Base-by-base conservation (phyloP, 2,329 filamentous ascomycete genomes). In the Hansfordia pulvinata region DNA sequence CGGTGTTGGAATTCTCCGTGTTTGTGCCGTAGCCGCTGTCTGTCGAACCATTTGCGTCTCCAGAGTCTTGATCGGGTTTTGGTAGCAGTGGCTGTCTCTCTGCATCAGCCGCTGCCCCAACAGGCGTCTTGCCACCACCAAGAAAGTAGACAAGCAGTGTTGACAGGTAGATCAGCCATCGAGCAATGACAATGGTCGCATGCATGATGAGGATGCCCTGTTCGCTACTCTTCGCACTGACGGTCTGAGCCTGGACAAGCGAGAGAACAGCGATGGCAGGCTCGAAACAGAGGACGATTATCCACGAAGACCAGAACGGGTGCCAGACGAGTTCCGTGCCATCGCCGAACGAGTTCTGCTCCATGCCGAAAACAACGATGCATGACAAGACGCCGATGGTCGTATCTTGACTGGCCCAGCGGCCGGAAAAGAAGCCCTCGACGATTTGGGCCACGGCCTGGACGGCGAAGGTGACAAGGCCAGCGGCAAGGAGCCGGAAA, bases 261-360 rank as follows among this genome's bases (percentile, higher is more conserved):
- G 50, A 42, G 11, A 67, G 36, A 10, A 52, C 37, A 14, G 60
- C 43, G 17, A 72, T 50, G 25, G 44, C 39, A 1, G 62, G 43
- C 40, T 83, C 77, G 19, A 69, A 64, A 10, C 58, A 38, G 6
- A 76, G 48, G 10, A 66, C 67, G 10, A 79, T 46, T 17, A 66
- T 36, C 60, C 75, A 78, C 9, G 69, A 67, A 11, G 71, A 74
- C 35, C 67, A 65, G 34, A 71, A 73, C 0, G 75, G 71, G 37
- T 75, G 71, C 60, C 71, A 76, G 8, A 70, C 58, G 3, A 62
- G 57, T 27, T 59, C 54, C 17, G 55, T 43, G 11, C 56, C 53
- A 27, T 69, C 64, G 3, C 58, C 50, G 10, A 79, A 55, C 12
- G 59, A 60, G 20, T 65, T 57, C 31, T 72, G 53, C 37, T 77